Evolutionary conservation across 441 rosid species (phyloP).

Genomic region (Brassica hybrid): DNA sequence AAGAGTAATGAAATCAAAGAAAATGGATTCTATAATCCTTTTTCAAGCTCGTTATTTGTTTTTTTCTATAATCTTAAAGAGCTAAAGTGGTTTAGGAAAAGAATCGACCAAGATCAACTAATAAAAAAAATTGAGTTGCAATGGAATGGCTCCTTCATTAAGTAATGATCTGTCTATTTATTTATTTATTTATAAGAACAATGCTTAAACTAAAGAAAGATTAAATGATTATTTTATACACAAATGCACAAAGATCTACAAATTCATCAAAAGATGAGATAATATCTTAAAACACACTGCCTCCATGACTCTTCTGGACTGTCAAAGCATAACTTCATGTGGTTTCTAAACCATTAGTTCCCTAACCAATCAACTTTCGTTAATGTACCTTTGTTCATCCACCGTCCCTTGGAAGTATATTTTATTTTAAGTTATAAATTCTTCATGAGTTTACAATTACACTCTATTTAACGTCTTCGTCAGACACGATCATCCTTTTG

Average conservation of each 20-base stretch:
- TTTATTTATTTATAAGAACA: background rate
- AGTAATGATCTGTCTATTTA: constrained; percentile 7
- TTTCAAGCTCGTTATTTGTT: background rate
- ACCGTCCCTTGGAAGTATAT: background rate
- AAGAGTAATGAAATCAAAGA: background rate
- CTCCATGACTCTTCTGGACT: constrained; percentile 46
- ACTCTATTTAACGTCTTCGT: background rate
- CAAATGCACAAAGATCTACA: constrained; percentile 6
- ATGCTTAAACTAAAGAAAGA: constrained; percentile 14
- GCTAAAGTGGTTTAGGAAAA: background rate
- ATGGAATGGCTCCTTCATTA: background rate
- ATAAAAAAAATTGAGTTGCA: background rate
- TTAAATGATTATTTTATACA: constrained; percentile 20
- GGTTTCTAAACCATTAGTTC: constrained; percentile 23
- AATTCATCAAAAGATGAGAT: constrained; percentile 34
- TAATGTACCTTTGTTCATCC: constrained; percentile 32
- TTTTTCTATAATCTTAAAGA: background rate
- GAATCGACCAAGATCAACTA: background rate
- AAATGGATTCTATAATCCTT: background rate
- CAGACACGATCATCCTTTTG: constrained; percentile 62
- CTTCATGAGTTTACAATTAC: too few species aligned
- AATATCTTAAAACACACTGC: constrained; percentile 26
- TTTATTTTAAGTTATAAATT: background rate
- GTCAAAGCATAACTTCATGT: constrained; percentile 37
- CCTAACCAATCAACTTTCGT: constrained; percentile 34